Conservation (phyloP, 2,329 filamentous ascomycete genomes). For the Aspergillus clavatus region DNA sequence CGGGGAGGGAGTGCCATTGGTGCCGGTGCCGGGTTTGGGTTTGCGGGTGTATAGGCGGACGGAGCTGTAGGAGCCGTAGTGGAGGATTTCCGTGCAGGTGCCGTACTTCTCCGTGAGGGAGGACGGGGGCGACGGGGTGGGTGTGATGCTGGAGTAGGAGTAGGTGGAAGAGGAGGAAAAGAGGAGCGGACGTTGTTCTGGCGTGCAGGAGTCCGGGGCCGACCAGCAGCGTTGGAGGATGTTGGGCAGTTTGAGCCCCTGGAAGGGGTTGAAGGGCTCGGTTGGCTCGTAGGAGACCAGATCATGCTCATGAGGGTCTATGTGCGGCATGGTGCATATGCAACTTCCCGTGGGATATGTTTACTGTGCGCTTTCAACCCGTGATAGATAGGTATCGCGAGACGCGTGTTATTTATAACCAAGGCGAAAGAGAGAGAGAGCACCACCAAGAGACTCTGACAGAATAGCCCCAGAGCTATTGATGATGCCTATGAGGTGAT, state of each 20-base stretch:
- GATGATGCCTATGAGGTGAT: neutral
- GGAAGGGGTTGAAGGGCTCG: neutral
- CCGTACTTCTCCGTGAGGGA: slow-evolving; percentile 22
- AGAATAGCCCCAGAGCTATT: too few species aligned
- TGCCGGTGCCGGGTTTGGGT: too few species aligned
- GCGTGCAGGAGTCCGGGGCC: neutral
- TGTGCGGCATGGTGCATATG: neutral
- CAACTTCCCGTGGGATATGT: too few species aligned
- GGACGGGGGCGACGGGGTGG: slow-evolving; percentile 2
- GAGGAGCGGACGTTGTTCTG: slow-evolving; percentile 15
- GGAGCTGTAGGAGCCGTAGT: slow-evolving; percentile 25
- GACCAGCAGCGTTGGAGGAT: slow-evolving; percentile 5
- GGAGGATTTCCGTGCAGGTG: slow-evolving; percentile 23
- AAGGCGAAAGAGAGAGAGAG: neutral
- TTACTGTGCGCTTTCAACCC: too few species aligned
- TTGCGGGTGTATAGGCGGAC: slow-evolving; percentile 20
- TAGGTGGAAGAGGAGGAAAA: neutral
- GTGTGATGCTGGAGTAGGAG: slow-evolving; percentile 1
- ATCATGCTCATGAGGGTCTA: slow-evolving; percentile 1
- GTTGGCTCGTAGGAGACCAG: neutral
- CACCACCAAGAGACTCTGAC: too few species aligned
- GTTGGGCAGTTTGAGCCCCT: neutral
- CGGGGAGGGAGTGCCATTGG: neutral
- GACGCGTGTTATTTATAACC: neutral
- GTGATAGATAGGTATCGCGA: too few species aligned